Evolutionary conservation across 495 filamentous ascomycete genomes (phyloP), one percentile per base, ranked within the genome.

Genomic region (Penicillium pancosmium): DNA sequence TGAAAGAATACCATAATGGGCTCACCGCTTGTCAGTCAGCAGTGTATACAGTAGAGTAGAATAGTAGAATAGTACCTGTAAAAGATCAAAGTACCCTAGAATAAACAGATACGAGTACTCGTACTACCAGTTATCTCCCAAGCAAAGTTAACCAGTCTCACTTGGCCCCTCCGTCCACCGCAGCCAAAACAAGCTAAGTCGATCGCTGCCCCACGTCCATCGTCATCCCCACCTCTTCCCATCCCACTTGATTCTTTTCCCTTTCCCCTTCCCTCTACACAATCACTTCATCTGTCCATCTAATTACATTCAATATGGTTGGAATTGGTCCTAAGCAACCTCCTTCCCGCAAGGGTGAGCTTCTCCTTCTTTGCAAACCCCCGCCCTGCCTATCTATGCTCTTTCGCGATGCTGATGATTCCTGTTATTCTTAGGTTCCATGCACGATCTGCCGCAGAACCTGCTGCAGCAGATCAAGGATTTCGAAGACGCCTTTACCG

Each of bases 401-500:
- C 8, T 4, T 16, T 44, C n/a, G 16, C 16, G 46, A 27, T n/a
- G 23, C 10, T 48, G 41, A 23, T 48, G 19, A 31, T 13, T 23
- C 19, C 4, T 10, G 12, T 48, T 59, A 72, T 65, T 38, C 21
- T 34, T 62, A 89, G 88, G 89, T 55, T 92, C 90, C 52, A 87
- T 88, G 82, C 82, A 86, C 66, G 88, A 91, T 78, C 74, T 95
- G 73, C 91, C 94, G 51, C 89, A 93, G 74, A 86, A 94, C 72
- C 85, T 98, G 51, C 75, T 89, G 63, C 79, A 86, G 57, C 89
- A 96, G 74, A 94, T 98, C 73, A 85, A 91, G 73, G 75, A 85
- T 25, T 83, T 98, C 41, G 94, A 98, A 78, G 81, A 90, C n/a
- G 70, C 85, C 18, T 98, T 98, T 76, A 89, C 87, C 15, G 84